Evolutionary conservation across 805 yeast species (phyloP).

Genomic region (Phaffomyces opuntiae): DNA sequence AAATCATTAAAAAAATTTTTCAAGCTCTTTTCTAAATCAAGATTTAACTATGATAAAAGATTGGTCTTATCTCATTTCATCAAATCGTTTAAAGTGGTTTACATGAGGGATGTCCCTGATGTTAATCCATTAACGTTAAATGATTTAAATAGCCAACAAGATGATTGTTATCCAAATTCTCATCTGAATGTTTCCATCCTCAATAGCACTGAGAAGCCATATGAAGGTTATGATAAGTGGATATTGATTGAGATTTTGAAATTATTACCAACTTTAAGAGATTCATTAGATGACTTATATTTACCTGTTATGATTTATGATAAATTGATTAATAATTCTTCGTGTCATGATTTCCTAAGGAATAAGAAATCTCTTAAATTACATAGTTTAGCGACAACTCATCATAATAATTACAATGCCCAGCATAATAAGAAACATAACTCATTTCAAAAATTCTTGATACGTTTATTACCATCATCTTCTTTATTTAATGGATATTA

Average conservation of each 20-base stretch:
- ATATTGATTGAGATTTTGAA: too few species aligned
- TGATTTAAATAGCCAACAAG: background rate
- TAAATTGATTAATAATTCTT: background rate
- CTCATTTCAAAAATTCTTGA: too few species aligned
- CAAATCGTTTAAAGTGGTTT: background rate
- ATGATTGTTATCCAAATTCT: background rate
- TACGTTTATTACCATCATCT: background rate
- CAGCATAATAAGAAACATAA: too few species aligned
- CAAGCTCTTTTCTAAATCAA: background rate
- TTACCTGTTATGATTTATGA: background rate
- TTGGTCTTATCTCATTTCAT: background rate
- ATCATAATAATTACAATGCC: too few species aligned
- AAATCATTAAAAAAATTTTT: too few species aligned
- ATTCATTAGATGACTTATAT: background rate
- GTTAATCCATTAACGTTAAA: background rate
- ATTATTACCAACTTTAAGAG: constrained; percentile 1
- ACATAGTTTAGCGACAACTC: too few species aligned
- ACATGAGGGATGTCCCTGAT: background rate
- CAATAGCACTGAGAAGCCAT: too few species aligned
- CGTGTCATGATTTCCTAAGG: constrained; percentile 1
- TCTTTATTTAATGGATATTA: too few species aligned
- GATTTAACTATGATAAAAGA: background rate
- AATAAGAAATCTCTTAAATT: background rate
- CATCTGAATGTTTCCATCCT: background rate
- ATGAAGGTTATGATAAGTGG: background rate